Percentiles rank a stretch among this genome's conserved stretches.
phyloP scores from a whole-genome alignment of 495 filamentous ascomycete genomes.

The Rusavskia elegans region DNA sequence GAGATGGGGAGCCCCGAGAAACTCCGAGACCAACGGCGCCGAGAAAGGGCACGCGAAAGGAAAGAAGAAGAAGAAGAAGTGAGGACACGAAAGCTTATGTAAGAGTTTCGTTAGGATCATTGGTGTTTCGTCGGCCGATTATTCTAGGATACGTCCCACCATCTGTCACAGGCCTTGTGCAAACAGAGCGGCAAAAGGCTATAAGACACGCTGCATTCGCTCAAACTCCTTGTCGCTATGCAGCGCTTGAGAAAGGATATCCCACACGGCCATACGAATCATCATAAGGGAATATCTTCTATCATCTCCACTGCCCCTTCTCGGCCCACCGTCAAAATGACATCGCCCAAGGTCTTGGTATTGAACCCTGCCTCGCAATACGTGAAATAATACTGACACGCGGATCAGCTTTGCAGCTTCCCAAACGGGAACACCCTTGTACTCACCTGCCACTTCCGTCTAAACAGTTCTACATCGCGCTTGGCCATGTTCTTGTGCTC shows the following conservation, averaged over 20 bases:
- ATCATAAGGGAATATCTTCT: constrained; percentile 43
- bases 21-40: constrained; percentile 15
- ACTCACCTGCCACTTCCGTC: constrained; percentile 49
- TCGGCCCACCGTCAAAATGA: constrained; percentile 47
- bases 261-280: not conserved
- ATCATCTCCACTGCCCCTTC: constrained; percentile 52
- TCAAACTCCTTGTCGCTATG: not conserved
- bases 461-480: constrained; percentile 44
- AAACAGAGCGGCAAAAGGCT: not conserved
- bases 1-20: constrained; percentile 37
- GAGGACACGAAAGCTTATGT: constrained; percentile 7
- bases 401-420: not conserved
- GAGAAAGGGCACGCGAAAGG: constrained; percentile 22
- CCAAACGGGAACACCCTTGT: not conserved
- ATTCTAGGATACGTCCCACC: too few species aligned
- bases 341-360: constrained; percentile 54
- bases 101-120: too few species aligned
- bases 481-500: constrained; percentile 39
- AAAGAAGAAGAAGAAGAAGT: constrained; percentile 30
- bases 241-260: not conserved
- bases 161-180: not conserved
- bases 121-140: too few species aligned
- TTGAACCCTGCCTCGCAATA: constrained; percentile 61
- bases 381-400: constrained; percentile 47
- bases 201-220: not conserved